Evolutionary conservation across 306 rosid species (phyloP), one percentile per base, ranked within the genome.

Genomic region (Leucaena leucocephala): DNA sequence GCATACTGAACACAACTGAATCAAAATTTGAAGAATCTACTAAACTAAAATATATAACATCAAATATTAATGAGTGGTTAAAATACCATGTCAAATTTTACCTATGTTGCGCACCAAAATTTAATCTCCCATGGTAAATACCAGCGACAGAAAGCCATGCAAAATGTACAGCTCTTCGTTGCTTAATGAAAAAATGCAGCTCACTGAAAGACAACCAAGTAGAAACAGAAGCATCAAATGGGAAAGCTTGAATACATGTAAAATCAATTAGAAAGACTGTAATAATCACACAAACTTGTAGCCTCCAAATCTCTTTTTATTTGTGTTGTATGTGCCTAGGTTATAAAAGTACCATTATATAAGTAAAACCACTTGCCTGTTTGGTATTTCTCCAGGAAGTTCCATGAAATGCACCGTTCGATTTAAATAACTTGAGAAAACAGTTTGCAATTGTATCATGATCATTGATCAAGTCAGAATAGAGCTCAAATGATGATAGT

Each of bases 61-160:
- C 52, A 54, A 27, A 38, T 71, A 46, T 50, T 67, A 61, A 39
- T 27, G 17, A 77, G 35, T 55, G 50, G 48, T 36, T 67, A 63
- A 5, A 35, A 71, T 42, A 40, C 72, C 59, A 77, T 70, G 49
- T 16, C 71, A 73, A 79, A 13, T 45, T 82, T 78, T 84, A 94
- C 98, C 97, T 87, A 59, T 88, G 88, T 39, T 91, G 97, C 52
- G 90, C 88, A 75, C 98, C 98, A 86, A 95, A 95, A 74, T 95
- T 95, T 80, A 95, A 87, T 85, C 90, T 86, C 68, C 98, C 98
- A 19, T 95, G 92, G 89, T 95, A 95, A 71, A 92, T 92, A 71
- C 98, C 98, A 84, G 98, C 98, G 78, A 98, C 98, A 83, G 97
- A 95, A 81, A 95, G 98, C 98, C 98, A 95, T 68, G 98, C 98